These are phyloP conservation scores for Parietaria judaica DNA, from an alignment of 306 rosid genomes.

Conservation along the genomic window DNA sequence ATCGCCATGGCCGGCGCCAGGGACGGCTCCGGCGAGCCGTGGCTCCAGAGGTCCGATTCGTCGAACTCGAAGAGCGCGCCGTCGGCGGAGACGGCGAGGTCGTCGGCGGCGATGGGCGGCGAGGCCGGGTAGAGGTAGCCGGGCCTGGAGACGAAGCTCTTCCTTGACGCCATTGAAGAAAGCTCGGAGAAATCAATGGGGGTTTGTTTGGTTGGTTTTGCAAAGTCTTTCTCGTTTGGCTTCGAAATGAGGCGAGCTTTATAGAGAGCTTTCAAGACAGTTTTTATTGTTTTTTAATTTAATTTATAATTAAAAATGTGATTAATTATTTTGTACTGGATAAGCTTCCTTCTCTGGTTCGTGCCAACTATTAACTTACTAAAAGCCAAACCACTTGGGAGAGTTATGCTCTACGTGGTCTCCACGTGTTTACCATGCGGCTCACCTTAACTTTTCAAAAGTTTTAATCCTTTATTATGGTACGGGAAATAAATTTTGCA, in stretches of 20 bases:
- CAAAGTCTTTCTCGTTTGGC: background rate
- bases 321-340: slow-evolving; percentile 27
- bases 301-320: slow-evolving; percentile 1
- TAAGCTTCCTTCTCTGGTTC: slow-evolving; percentile 18
- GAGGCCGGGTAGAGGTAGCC: slow-evolving; percentile 34
- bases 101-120: slow-evolving; percentile 2
- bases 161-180: slow-evolving; percentile 64
- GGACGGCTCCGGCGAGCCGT: background rate
- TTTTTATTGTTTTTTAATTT: background rate
- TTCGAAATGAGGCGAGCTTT: background rate
- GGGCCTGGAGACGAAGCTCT: slow-evolving; percentile 32
- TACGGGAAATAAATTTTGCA: too few species aligned
- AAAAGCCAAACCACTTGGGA: slow-evolving; percentile 3
- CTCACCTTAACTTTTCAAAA: too few species aligned
- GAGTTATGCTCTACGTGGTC: slow-evolving; percentile 14
- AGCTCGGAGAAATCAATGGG: too few species aligned
- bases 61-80: slow-evolving; percentile 37
- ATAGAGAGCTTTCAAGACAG: background rate
- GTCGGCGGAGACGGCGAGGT: slow-evolving; percentile 16
- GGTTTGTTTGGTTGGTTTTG: background rate
- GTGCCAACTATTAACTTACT: slow-evolving; percentile 19
- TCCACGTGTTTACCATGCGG: slow-evolving; percentile 17
- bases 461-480: too few species aligned
- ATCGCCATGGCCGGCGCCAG: background rate
- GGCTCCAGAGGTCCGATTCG: slow-evolving; percentile 49